A percentile compares a stretch with the other conserved stretches of the same genome.
These are phyloP conservation scores for Isoetes engelmannii DNA, from an alignment of 83 land plant species.

Conservation along the genomic window DNA sequence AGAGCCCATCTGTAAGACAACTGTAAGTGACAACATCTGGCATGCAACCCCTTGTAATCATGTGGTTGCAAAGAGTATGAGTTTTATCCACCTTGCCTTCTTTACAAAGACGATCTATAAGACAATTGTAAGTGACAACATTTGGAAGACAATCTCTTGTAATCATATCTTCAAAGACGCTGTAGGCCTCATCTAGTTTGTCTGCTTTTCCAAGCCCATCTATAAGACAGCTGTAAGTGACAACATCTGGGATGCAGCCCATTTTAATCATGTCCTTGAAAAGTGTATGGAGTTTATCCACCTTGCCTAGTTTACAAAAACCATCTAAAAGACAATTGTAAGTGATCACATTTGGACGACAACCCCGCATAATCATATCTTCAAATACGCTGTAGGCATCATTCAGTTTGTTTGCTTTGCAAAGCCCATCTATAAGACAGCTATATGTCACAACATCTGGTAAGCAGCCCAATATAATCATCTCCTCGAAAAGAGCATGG, in stretches of 20 bases:
- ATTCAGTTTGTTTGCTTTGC: background rate
- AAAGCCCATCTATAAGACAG: slow-evolving; percentile 4
- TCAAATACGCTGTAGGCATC: background rate
- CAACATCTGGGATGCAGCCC: background rate
- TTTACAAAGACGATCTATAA: background rate
- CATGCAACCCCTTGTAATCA: background rate
- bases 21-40: slow-evolving; percentile 6
- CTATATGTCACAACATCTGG: slow-evolving; percentile 5
- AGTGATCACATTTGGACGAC: background rate
- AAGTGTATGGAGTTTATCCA: background rate
- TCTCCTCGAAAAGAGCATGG: background rate
- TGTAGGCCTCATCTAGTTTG: background rate
- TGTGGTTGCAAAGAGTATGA: background rate
- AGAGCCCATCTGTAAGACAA: background rate
- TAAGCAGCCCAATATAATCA: background rate
- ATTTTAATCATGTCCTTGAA: background rate
- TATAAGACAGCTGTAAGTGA: background rate
- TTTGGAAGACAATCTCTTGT: background rate
- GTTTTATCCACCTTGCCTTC: background rate
- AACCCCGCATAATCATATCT: background rate
- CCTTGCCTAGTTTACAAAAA: slow-evolving; percentile 4
- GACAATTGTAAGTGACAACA: background rate
- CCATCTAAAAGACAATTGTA: slow-evolving; percentile 4
- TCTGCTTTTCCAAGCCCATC: background rate
- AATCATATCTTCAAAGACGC: background rate